phyloP scores from a whole-genome alignment of 164 flowering plant species.

The Stephania yunnanensis region DNA sequence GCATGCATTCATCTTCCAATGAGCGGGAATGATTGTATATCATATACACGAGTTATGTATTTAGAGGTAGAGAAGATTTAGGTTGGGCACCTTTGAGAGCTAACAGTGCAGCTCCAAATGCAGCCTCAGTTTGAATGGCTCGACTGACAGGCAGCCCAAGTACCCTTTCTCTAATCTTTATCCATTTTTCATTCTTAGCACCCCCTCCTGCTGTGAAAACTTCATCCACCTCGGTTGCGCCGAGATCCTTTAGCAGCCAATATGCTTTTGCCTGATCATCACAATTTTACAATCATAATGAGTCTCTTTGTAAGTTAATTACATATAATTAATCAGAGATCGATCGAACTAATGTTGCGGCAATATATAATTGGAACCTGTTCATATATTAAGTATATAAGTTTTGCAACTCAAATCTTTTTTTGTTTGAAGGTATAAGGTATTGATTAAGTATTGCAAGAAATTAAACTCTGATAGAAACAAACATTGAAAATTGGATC shows the following conservation, averaged over 20 bases:
- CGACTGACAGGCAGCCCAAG: slow-evolving; percentile 69
- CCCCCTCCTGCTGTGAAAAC: slow-evolving; percentile 97
- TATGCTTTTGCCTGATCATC: slow-evolving; percentile 69
- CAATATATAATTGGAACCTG: neutral
- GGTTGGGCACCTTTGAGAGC: slow-evolving; percentile 57
- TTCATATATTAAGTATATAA: too few relatives aligned
- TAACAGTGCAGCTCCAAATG: slow-evolving; percentile 90
- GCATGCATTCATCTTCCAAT: too few relatives aligned
- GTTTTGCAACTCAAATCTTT: neutral
- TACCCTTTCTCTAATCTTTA: slow-evolving; percentile 68
- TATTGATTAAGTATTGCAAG: neutral
- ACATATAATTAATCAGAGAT: neutral
- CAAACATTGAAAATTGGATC: neutral
- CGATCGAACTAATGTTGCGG: neutral
- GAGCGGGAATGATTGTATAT: too few relatives aligned
- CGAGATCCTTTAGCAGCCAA: slow-evolving; percentile 59
- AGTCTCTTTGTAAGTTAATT: neutral
- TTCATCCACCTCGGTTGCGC: slow-evolving; percentile 73
- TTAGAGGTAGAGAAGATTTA: too few relatives aligned
- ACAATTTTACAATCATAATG: neutral
- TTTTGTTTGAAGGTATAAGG: too few relatives aligned
- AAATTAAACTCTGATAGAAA: neutral
- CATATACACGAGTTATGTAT: too few relatives aligned
- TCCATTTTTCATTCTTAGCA: slow-evolving; percentile 76
- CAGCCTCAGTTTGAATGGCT: slow-evolving; percentile 86